Conservation (phyloP, 208 protist genomes). For the Sergeia podlipaevii region DNA sequence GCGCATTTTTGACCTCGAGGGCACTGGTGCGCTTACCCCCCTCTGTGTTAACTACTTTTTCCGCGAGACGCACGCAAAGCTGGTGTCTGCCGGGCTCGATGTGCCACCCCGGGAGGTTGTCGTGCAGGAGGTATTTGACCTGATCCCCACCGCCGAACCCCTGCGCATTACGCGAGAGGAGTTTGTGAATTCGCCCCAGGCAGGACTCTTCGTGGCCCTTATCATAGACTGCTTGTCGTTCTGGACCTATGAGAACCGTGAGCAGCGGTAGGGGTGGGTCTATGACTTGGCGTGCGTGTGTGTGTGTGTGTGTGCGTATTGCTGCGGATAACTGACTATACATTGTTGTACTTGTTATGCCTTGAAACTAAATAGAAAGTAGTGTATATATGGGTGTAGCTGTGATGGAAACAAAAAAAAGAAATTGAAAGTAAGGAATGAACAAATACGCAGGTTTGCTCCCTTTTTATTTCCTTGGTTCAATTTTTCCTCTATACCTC, state of each 20-base stretch:
- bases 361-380: too few relatives aligned
- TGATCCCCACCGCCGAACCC: slow-evolving; percentile 78
- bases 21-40: slow-evolving; percentile 57
- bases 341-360: slow-evolving; percentile 2
- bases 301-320: slow-evolving; percentile 1
- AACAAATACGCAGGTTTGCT: too few relatives aligned
- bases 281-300: background rate
- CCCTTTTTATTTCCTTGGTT: background rate
- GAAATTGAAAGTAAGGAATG: too few relatives aligned
- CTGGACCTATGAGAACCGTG: slow-evolving; percentile 88
- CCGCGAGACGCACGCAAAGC: slow-evolving; percentile 81
- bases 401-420: too few relatives aligned
- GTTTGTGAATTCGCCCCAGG: slow-evolving; percentile 71
- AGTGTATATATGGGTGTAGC: too few relatives aligned
- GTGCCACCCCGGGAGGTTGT: slow-evolving; percentile 71
- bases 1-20: slow-evolving; percentile 85
- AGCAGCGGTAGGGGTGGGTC: slow-evolving; percentile 27
- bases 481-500: background rate
- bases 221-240: slow-evolving; percentile 90
- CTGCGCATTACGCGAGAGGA: slow-evolving; percentile 84
- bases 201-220: slow-evolving; percentile 79
- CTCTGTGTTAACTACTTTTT: slow-evolving; percentile 87
- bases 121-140: slow-evolving; percentile 89
- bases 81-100: slow-evolving; percentile 57
- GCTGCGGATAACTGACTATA: background rate